These are phyloP conservation scores for Rhododendron mucronatum DNA, from an alignment of 148 eudicot species.

Conservation along the genomic window DNA sequence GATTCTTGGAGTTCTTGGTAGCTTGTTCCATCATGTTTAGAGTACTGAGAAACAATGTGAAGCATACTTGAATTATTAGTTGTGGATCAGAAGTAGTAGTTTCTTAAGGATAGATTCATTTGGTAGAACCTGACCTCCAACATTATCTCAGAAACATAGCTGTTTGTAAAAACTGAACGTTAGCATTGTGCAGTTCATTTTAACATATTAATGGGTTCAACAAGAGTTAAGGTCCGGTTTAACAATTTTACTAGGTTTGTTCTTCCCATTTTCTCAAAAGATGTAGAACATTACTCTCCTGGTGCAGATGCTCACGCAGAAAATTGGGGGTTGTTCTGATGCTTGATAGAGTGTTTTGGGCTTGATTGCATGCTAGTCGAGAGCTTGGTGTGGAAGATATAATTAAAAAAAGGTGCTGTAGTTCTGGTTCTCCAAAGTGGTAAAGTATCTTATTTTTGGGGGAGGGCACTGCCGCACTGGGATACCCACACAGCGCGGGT, in stretches of 20 bases:
- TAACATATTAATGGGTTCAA: background rate
- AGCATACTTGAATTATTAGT: background rate
- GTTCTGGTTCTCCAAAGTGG: no score
- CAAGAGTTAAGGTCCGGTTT: background rate
- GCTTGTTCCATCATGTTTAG: background rate
- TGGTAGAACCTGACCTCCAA: background rate
- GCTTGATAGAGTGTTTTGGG: background rate
- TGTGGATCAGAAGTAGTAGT: background rate
- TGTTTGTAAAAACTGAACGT: background rate
- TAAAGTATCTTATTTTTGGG: no score
- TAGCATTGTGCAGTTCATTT: background rate
- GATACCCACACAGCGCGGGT: background rate
- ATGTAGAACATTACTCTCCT: background rate
- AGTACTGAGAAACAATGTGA: background rate
- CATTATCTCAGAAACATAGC: background rate
- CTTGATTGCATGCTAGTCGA: background rate
- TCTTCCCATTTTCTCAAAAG: background rate
- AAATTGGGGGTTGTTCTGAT: background rate
- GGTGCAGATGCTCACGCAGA: background rate
- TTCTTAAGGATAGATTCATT: background rate
- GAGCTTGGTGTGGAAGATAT: background rate
- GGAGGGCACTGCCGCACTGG: no score
- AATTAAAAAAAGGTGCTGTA: background rate
- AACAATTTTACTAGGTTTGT: background rate
- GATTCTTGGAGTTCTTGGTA: background rate